Evolutionary conservation across 2,329 filamentous ascomycete species (phyloP), one percentile per base, ranked within the genome.

Genomic region (Pseudocercospora pini-densiflorae): DNA sequence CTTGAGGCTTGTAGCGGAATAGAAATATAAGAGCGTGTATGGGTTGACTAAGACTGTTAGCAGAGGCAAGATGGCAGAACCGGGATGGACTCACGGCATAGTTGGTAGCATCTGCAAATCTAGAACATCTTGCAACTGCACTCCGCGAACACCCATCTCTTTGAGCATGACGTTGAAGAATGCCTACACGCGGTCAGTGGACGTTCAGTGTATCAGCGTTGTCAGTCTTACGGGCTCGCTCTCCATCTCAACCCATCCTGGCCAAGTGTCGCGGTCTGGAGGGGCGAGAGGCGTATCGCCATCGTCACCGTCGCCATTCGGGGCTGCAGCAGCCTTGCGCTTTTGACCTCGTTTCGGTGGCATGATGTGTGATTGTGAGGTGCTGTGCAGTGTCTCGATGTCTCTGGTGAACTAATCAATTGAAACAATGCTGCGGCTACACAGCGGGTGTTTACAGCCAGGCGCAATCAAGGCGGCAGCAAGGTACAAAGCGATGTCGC

Each of bases 1-100:
- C 79, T 36, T 66, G 59, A 19, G 65, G 63, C 72, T 88, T 77
- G 66, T 83, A 97, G 65, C 90, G 87, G 73, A 93, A 97, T 1
- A 97, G 86, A 69, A 98, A 95, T 59, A 99, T 91, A n/a, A 98
- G 81, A 2, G 94, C 94, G 73, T 92, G 89, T 1, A 95, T 85
- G 1, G 92, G 91, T 72, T 90, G 87, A 5, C 70, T 72, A 90
- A 72, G 5, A 53, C 64, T 6, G 71, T 82, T 59, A 83, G 65
- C 43, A 33, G 21, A 31, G 27, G 27, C 8, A 14, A 29, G 31
- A 16, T 14, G 16, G 3, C 29, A 40, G 9, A 16, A 12, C 53
- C 3, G 24, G 19, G 61, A 31, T 36, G 12, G 19, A 47, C 66
- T 53, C 49, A 68, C 68, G 89, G 87, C 55, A 58, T 58, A 3